These are phyloP conservation scores for Annona squamosa DNA, from an alignment of 164 flowering plant genomes.

Conservation along the genomic window DNA sequence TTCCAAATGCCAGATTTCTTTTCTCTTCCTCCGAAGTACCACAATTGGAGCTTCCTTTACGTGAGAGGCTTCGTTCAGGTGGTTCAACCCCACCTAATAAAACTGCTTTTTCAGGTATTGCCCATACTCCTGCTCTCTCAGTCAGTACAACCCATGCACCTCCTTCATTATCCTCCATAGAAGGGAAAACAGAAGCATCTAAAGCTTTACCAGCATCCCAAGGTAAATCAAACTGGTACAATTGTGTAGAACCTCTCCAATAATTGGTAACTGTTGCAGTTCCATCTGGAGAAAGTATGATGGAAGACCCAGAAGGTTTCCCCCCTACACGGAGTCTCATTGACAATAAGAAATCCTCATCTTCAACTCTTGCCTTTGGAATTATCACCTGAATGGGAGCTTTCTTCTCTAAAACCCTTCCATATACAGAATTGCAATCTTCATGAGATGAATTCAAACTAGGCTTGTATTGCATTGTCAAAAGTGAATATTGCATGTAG, in stretches of 20 bases:
- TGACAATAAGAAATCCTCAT: slow-evolving; percentile 71
- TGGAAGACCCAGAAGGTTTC: slow-evolving; percentile 82
- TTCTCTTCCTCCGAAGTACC: slow-evolving; percentile 56
- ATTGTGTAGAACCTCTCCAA: slow-evolving; percentile 55
- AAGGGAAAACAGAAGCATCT: slow-evolving; percentile 86
- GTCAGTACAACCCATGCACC: slow-evolving; percentile 89
- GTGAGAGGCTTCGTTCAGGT: slow-evolving; percentile 86
- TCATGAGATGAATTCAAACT: slow-evolving; percentile 29
- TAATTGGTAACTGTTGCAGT: slow-evolving; percentile 81
- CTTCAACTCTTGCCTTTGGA: slow-evolving; percentile 91
- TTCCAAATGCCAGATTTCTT: slow-evolving; percentile 45
- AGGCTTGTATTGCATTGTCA: slow-evolving; percentile 70
- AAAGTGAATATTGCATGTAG: slow-evolving; percentile 82
- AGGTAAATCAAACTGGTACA: slow-evolving; percentile 87
- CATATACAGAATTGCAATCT: slow-evolving; percentile 18
- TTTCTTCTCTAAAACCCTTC: slow-evolving; percentile 67
- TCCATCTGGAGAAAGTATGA: slow-evolving; percentile 90
- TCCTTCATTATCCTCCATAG: slow-evolving; percentile 59
- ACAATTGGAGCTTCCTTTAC: slow-evolving; percentile 86
- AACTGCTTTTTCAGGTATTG: slow-evolving; percentile 91
- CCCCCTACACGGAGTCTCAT: slow-evolving; percentile 88
- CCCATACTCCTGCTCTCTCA: slow-evolving; percentile 96
- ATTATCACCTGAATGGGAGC: slow-evolving; percentile 79
- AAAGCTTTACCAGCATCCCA: slow-evolving; percentile 92
- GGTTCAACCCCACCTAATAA: slow-evolving; percentile 92